Conservation (phyloP, 441 rosid species). For the Heliophila coronopifolia region DNA sequence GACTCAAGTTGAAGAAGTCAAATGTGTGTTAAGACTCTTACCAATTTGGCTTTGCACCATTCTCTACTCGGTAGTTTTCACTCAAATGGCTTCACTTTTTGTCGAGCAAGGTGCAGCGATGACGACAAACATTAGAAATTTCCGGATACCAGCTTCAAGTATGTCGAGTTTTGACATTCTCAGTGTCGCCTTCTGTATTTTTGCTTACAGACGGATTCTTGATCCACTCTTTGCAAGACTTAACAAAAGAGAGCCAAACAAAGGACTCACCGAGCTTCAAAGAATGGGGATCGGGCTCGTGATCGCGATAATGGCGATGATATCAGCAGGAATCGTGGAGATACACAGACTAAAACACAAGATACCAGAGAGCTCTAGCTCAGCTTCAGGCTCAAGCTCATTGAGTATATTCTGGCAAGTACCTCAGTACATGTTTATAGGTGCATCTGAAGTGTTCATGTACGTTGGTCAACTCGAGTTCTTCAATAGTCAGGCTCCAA, state of each 20-base stretch:
- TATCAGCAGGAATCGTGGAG: conserved; percentile 90
- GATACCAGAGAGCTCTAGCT: too few relatives aligned
- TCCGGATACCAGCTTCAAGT: conserved; percentile 80
- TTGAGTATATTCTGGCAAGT: conserved; percentile 95
- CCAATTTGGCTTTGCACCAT: conserved; percentile 99
- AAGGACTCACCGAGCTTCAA: conserved; percentile 81
- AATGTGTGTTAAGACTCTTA: conserved; percentile 74
- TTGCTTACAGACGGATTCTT: conserved; percentile 67
- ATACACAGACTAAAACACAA: conserved; percentile 53
- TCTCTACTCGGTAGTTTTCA: conserved; percentile 85
- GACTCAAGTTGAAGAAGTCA: conserved; percentile 96
- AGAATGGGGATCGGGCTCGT: conserved; percentile 95
- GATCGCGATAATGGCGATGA: conserved; percentile 80
- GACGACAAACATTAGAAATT: conserved; percentile 58
- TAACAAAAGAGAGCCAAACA: conserved; percentile 38
- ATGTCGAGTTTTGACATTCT: conserved; percentile 94
- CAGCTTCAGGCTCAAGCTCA: conserved; percentile 89
- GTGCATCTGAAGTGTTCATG: conserved; percentile 99
- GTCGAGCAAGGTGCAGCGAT: conserved; percentile 99
- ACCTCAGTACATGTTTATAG: conserved; percentile 82
- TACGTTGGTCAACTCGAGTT: conserved; percentile 94
- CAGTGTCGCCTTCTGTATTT: conserved; percentile 73
- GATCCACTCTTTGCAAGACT: conserved; percentile 59
- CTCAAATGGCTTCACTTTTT: conserved; percentile 96
- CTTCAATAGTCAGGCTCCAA: conserved; percentile 92